Percentiles rank a stretch among this genome's conserved stretches.
Evolutionary conservation across 192 early-diverging fungal species (phyloP).

Genomic region (Geranomyces michiganensis): DNA sequence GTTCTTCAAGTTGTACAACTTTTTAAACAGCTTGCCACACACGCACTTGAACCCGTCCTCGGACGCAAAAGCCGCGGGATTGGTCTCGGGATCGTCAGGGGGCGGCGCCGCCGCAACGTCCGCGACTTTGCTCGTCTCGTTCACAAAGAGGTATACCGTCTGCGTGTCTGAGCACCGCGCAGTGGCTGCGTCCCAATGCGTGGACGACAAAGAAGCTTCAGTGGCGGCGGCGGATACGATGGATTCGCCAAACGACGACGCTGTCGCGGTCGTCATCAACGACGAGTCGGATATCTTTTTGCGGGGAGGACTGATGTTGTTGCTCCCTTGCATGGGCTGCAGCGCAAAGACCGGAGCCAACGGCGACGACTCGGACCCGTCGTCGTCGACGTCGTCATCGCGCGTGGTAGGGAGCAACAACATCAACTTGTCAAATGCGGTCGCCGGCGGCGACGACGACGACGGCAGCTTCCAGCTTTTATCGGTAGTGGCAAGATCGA

Average conservation of each 20-base stretch:
- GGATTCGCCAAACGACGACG: slow-evolving; percentile 20
- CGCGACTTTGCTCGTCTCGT: slow-evolving; percentile 12
- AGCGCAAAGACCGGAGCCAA: no score
- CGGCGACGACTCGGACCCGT: no score
- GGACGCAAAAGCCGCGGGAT: neutral
- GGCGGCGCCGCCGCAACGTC: neutral
- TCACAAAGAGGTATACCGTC: slow-evolving; percentile 35
- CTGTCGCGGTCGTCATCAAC: slow-evolving; percentile 1
- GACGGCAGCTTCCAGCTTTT: no score
- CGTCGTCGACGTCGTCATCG: no score
- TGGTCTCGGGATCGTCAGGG: slow-evolving; percentile 5
- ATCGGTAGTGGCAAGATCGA: no score
- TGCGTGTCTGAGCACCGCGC: slow-evolving; percentile 28
- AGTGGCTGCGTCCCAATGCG: neutral
- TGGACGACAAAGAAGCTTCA: neutral
- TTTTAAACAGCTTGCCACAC: slow-evolving; percentile 39
- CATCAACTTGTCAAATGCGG: no score
- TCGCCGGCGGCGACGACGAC: no score
- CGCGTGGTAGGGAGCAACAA: no score
- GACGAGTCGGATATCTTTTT: slow-evolving; percentile 8
- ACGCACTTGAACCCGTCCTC: slow-evolving; percentile 31
- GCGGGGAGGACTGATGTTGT: neutral
- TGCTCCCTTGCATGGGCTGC: no score
- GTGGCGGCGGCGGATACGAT: neutral
- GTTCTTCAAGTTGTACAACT: slow-evolving; percentile 33